Evolutionary conservation across 1,139 yeast species (phyloP).

Genomic region (Ogataea hybrid): DNA sequence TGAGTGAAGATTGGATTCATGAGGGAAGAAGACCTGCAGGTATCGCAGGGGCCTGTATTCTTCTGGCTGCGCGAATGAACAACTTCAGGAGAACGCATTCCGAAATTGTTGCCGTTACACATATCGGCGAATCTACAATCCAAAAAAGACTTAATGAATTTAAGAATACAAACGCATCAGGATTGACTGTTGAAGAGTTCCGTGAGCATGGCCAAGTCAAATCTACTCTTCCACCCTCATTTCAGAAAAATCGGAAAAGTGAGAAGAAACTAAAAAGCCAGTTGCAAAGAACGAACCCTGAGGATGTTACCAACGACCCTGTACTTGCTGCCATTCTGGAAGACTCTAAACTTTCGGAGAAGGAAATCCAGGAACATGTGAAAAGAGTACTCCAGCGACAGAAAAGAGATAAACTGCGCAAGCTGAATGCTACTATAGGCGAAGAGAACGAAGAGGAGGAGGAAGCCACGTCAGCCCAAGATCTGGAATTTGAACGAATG

Average conservation of each 20-base stretch:
- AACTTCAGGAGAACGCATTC: constrained; percentile 88
- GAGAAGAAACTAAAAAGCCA: constrained; percentile 37
- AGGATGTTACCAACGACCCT: constrained; percentile 36
- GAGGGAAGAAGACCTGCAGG: constrained; percentile 99
- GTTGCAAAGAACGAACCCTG: constrained; percentile 32
- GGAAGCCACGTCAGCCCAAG: constrained; percentile 24
- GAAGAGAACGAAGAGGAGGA: constrained; percentile 14
- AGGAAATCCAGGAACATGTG: constrained; percentile 43
- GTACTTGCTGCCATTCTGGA: constrained; percentile 39
- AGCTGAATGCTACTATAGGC: constrained; percentile 22
- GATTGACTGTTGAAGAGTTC: constrained; percentile 69
- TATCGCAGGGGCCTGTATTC: constrained; percentile 92
- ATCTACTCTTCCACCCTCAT: constrained; percentile 81
- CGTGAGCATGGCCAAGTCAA: constrained; percentile 44
- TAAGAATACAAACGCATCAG: constrained; percentile 71
- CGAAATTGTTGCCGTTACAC: constrained; percentile 93
- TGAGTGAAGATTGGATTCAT: constrained; percentile 94
- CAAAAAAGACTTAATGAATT: constrained; percentile 90
- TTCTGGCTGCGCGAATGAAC: constrained; percentile 95
- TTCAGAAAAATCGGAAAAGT: constrained; percentile 47
- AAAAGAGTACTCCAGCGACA: constrained; percentile 43
- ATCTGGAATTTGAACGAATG: constrained; percentile 24
- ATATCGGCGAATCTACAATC: constrained; percentile 90
- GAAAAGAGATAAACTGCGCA: constrained; percentile 30
- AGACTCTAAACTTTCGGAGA: constrained; percentile 42